Conservation (phyloP, 768 basidiomycete species). For the Rhizopogon roseolus region DNA sequence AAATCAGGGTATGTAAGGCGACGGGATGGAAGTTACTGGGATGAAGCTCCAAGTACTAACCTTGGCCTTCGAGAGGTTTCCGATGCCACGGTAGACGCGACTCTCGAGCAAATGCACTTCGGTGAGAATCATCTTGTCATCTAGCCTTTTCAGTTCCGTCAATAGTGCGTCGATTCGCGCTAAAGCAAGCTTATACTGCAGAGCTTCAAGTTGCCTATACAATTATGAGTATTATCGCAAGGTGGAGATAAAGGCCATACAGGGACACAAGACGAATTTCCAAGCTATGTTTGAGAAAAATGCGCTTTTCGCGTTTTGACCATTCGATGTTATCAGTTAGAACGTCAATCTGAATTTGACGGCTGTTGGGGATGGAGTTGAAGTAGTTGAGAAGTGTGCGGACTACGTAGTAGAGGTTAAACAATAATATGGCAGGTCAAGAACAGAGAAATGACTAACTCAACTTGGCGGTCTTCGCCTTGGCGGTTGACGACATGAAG, state of each 20-base stretch:
- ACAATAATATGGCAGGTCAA: not conserved
- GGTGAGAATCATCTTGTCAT: conserved; percentile 97
- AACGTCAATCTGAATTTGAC: conserved; percentile 76
- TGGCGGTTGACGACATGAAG: conserved; percentile 92
- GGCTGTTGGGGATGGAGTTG: conserved; percentile 67
- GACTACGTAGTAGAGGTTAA: conserved; percentile 42
- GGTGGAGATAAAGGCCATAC: conserved; percentile 29
- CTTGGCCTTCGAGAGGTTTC: conserved; percentile 89
- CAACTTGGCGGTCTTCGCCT: conserved; percentile 95
- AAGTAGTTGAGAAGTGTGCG: conserved; percentile 93
- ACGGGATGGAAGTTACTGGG: not conserved
- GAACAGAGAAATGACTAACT: conserved; percentile 39
- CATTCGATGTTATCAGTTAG: conserved; percentile 88
- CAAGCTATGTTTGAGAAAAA: conserved; percentile 92
- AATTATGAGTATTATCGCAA: not conserved
- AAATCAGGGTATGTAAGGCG: not conserved
- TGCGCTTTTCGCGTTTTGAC: conserved; percentile 88
- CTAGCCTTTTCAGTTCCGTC: conserved; percentile 85
- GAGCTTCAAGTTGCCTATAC: conserved; percentile 65
- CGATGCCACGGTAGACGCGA: conserved; percentile 83
- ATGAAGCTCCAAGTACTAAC: conserved; percentile 30
- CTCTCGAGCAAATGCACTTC: conserved; percentile 96
- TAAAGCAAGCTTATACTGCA: conserved; percentile 75
- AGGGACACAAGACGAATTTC: conserved; percentile 84
- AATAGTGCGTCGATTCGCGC: conserved; percentile 81